Evolutionary conservation across 345 rosid species (phyloP).

Genomic region (Corchorus capsularis): DNA sequence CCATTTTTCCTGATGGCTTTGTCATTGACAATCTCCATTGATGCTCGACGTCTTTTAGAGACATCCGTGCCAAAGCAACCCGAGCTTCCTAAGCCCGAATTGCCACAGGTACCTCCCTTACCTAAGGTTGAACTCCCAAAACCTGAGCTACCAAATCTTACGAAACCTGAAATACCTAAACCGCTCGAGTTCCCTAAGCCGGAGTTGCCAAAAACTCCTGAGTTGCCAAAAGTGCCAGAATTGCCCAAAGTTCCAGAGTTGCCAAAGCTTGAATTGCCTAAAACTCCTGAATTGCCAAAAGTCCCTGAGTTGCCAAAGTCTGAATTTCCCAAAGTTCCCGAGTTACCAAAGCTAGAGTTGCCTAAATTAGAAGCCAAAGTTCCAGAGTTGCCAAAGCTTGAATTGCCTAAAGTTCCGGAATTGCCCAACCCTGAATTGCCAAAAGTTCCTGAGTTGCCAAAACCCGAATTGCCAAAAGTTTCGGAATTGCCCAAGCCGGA

Average conservation of each 20-base stretch:
- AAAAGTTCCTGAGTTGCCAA: background rate
- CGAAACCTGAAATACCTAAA: background rate
- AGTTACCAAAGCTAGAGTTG: constrained; percentile 9
- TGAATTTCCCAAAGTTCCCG: background rate
- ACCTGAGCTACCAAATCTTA: background rate
- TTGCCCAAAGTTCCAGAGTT: background rate
- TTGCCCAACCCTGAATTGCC: background rate
- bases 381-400: background rate
- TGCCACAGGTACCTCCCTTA: background rate
- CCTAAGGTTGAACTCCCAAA: background rate
- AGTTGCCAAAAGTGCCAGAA: background rate
- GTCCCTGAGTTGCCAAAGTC: background rate
- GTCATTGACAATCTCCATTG: background rate
- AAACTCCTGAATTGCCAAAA: background rate
- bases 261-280: background rate
- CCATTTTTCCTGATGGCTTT: background rate
- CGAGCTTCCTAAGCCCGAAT: constrained; percentile 21
- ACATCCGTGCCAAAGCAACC: background rate
- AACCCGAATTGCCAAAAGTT: background rate
- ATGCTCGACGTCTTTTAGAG: constrained; percentile 1
- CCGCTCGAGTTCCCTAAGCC: background rate
- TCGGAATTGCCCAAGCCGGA: background rate
- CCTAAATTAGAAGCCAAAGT: background rate
- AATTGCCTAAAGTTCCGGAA: background rate
- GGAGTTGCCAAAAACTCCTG: background rate